These are phyloP conservation scores for Tranzscheliella williamsii DNA, from an alignment of 1,284 basidiomycete genomes.

Conservation along the genomic window DNA sequence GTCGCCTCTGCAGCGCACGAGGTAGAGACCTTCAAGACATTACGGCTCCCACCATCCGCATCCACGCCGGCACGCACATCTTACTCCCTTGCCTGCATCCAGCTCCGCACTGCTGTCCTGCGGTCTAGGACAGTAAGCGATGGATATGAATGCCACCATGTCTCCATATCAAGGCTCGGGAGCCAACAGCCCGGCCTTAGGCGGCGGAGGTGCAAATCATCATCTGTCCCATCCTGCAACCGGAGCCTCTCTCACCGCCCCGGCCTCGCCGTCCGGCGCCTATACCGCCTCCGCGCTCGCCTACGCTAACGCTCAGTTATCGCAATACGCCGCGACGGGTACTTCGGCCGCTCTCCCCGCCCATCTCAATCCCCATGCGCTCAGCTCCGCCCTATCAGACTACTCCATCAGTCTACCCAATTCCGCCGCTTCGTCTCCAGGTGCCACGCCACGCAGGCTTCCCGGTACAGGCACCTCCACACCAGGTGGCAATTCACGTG, in stretches of 20 bases:
- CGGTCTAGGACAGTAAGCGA: too few species aligned
- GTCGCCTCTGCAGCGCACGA: too few species aligned
- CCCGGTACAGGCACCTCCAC: constrained; percentile 35
- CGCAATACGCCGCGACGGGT: constrained; percentile 40
- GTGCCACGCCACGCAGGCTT: constrained; percentile 35
- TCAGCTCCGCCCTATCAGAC: constrained; percentile 45
- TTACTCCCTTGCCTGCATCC: too few species aligned
- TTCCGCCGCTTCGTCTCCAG: constrained; percentile 48
- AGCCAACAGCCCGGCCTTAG: constrained; percentile 36
- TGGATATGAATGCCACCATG: constrained; percentile 46
- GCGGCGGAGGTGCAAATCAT: constrained; percentile 8
- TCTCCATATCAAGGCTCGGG: constrained; percentile 39
- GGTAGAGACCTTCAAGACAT: too few species aligned
- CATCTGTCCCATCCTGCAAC: constrained; percentile 6
- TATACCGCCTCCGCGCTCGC: constrained; percentile 42
- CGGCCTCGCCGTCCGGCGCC: constrained; percentile 31
- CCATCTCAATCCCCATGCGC: constrained; percentile 43
- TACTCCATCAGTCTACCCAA: constrained; percentile 44
- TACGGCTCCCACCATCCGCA: too few species aligned
- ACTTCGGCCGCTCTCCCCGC: constrained; percentile 31
- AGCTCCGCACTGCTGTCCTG: too few species aligned
- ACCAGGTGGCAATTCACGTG: constrained; percentile 41
- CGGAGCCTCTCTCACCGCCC: constrained; percentile 30
- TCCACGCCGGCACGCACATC: too few species aligned
- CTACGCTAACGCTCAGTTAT: constrained; percentile 52